Evolutionary conservation across 495 filamentous ascomycete species (phyloP).

Genomic region (Platismatia glauca): DNA sequence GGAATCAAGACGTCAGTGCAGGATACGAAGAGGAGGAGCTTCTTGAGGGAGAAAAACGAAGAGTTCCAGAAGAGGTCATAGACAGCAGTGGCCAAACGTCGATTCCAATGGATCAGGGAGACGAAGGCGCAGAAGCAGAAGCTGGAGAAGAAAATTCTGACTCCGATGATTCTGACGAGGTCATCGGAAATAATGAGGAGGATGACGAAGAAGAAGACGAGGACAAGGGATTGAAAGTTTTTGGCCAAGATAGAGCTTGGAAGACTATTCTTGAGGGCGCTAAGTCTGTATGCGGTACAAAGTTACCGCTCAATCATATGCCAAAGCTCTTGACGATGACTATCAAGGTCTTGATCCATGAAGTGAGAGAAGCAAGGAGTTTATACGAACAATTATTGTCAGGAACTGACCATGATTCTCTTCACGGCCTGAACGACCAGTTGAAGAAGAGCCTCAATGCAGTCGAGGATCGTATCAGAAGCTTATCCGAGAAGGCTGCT

Average conservation of each 20-base stretch:
- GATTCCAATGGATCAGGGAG: neutral
- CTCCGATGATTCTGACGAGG: neutral
- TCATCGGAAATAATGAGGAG: neutral
- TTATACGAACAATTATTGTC: neutral
- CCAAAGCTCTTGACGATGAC: slow-evolving; percentile 2
- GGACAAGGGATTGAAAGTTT: neutral
- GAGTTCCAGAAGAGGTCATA: neutral
- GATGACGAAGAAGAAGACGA: neutral
- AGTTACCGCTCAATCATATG: neutral
- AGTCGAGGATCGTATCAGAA: slow-evolving; percentile 9
- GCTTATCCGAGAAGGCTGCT: neutral
- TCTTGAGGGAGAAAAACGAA: neutral
- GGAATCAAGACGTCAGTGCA: neutral
- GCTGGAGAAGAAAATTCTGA: neutral
- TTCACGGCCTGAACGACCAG: neutral
- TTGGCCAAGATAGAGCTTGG: slow-evolving; percentile 2
- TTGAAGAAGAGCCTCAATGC: neutral
- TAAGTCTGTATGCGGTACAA: neutral
- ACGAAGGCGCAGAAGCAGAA: neutral
- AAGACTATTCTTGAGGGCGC: slow-evolving; percentile 7
- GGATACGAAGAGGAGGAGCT: neutral
- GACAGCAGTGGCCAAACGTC: neutral
- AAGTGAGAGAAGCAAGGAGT: slow-evolving; percentile 1
- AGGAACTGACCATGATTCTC: neutral
- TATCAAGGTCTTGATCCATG: neutral